Conservation (phyloP, 2,329 filamentous ascomycete genomes). For the Diaporthe australafricana region DNA sequence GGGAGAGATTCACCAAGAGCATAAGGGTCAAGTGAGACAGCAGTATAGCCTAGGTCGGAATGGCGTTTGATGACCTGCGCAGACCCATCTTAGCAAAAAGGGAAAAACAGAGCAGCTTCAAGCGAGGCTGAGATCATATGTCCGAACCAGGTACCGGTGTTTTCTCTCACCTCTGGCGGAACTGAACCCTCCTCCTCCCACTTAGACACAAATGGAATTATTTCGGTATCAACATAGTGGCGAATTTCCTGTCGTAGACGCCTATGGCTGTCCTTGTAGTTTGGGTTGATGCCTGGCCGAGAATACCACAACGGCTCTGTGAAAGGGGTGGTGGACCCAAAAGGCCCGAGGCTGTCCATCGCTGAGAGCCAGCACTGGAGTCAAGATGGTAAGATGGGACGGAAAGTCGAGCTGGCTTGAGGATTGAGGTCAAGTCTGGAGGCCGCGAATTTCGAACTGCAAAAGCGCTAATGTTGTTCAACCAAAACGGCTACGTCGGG, state of each 20-base stretch:
- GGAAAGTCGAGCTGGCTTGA: not conserved
- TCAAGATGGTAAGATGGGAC: not conserved
- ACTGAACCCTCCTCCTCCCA: conserved; percentile 8
- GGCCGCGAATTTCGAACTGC: not conserved
- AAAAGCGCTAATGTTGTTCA: not conserved
- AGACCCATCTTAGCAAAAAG: not conserved
- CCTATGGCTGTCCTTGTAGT: conserved; percentile 69
- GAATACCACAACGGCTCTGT: conserved; percentile 25
- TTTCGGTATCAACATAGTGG: conserved; percentile 64
- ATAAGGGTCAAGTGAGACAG: conserved; percentile 1
- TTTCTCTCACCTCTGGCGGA: not conserved
- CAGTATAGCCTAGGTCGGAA: conserved; percentile 10
- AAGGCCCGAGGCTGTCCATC: not conserved
- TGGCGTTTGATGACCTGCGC: not conserved
- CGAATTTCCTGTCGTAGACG: conserved; percentile 64
- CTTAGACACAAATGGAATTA: conserved; percentile 59
- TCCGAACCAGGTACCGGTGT: not conserved
- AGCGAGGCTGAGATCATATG: not conserved
- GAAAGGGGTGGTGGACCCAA: conserved; percentile 11
- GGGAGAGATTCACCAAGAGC: not conserved
- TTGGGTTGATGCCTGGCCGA: conserved; percentile 51
- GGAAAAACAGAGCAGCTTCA: not conserved
- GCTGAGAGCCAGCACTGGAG: not conserved
- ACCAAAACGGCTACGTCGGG: not conserved
- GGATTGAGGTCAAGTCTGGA: not conserved